phyloP scores from a whole-genome alignment of 192 early-diverging fungal species.

The Gryganskiella cystojenkinii region DNA sequence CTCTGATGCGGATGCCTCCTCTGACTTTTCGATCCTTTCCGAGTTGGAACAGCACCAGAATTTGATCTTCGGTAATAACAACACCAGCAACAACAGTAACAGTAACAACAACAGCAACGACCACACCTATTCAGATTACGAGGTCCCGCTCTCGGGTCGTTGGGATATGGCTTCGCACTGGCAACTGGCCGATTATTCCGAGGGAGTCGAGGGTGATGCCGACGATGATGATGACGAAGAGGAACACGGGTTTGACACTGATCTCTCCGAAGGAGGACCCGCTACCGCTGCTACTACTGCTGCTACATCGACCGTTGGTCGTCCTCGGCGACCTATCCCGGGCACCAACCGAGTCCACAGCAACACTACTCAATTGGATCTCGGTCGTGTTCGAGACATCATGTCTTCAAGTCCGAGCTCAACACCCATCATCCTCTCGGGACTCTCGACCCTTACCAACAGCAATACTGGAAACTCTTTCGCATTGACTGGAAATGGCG shows the following conservation, averaged over 20 bases:
- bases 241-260: constrained; percentile 30
- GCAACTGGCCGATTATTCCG: constrained; percentile 36
- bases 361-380: constrained; percentile 6
- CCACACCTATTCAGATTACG: constrained; percentile 24
- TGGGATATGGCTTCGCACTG: constrained; percentile 41
- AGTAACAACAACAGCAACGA: not conserved
- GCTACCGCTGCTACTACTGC: no score
- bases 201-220: constrained; percentile 39
- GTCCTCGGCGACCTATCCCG: no score
- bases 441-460: not conserved
- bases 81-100: not conserved
- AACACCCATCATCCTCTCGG: constrained; percentile 8
- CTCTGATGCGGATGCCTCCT: constrained; percentile 35
- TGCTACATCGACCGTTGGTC: no score
- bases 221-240: constrained; percentile 48
- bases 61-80: not conserved
- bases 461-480: no score
- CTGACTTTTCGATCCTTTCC: constrained; percentile 27
- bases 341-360: no score
- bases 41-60: constrained; percentile 12
- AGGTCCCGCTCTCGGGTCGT: constrained; percentile 19
- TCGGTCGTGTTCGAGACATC: constrained; percentile 31
- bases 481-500: no score
- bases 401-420: constrained; percentile 33
- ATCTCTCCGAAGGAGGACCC: constrained; percentile 31